phyloP scores from a whole-genome alignment of 164 flowering plant genomes.

The Berberis thunbergii region DNA sequence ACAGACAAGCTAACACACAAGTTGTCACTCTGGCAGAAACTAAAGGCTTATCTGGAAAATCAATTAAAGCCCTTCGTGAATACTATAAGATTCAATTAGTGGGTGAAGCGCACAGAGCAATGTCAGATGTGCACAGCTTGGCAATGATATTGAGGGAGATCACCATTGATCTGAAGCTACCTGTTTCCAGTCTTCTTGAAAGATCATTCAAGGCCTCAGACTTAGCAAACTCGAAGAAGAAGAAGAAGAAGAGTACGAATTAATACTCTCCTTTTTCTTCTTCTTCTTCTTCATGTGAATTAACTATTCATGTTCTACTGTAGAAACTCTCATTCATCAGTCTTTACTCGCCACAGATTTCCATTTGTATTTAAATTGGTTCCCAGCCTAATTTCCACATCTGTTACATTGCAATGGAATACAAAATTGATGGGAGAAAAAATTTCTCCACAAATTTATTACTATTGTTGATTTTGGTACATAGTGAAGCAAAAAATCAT shows the following conservation, averaged over 20 bases:
- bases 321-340: too few species aligned
- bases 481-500: too few species aligned
- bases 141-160: constrained; percentile 50
- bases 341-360: too few species aligned
- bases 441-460: too few species aligned
- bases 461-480: too few species aligned
- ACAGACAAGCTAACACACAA: background rate
- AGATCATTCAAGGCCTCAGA: constrained; percentile 47
- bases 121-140: constrained; percentile 60
- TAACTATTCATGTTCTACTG: too few species aligned
- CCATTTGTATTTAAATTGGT: too few species aligned
- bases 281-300: too few species aligned
- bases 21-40: constrained; percentile 25
- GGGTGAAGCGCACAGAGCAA: constrained; percentile 85
- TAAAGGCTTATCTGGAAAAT: constrained; percentile 12
- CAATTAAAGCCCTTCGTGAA: constrained; percentile 51
- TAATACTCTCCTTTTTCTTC: background rate
- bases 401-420: too few species aligned
- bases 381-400: too few species aligned
- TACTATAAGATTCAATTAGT: constrained; percentile 33
- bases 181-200: constrained; percentile 41
- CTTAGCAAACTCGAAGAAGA: constrained; percentile 18
- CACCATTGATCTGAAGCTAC: constrained; percentile 52
- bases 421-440: too few species aligned
- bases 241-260: constrained; percentile 11